phyloP scores from a whole-genome alignment of 257 asterid species.

The Sherardia arvensis region DNA sequence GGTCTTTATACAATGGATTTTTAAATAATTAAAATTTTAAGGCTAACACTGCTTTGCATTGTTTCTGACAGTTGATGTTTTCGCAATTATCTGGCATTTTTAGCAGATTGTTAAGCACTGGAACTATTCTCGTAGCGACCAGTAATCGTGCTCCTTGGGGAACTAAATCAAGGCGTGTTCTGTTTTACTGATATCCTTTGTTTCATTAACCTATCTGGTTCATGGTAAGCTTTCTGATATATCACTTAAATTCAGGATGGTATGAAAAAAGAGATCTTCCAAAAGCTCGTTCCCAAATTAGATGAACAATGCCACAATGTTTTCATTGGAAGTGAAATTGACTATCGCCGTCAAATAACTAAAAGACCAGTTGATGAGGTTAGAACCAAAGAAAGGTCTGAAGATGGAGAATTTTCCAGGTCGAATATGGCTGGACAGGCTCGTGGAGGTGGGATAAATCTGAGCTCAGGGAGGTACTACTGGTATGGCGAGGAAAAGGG shows the following conservation, averaged over 20 bases:
- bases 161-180: constrained; percentile 68
- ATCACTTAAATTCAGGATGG: constrained; percentile 59
- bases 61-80: constrained; percentile 93
- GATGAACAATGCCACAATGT: constrained; percentile 68
- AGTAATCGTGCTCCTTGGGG: constrained; percentile 96
- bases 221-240: background rate
- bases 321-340: constrained; percentile 85
- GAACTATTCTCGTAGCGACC: constrained; percentile 94
- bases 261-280: constrained; percentile 89
- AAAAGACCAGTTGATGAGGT: constrained; percentile 66
- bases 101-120: constrained; percentile 82
- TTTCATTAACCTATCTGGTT: no score
- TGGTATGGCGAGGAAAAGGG: constrained; percentile 73
- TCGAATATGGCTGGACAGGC: constrained; percentile 60
- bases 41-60: constrained; percentile 18
- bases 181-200: background rate
- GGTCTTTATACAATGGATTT: constrained; percentile 4
- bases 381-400: constrained; percentile 24
- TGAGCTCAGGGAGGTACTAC: constrained; percentile 31
- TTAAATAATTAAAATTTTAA: no score
- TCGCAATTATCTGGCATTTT: constrained; percentile 95
- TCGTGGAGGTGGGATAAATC: constrained; percentile 63
- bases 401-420: constrained; percentile 33
- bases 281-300: constrained; percentile 49
- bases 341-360: constrained; percentile 81